These are phyloP conservation scores for Asterochloris erici DNA, from an alignment of 139 green algal species.

Conservation along the genomic window DNA sequence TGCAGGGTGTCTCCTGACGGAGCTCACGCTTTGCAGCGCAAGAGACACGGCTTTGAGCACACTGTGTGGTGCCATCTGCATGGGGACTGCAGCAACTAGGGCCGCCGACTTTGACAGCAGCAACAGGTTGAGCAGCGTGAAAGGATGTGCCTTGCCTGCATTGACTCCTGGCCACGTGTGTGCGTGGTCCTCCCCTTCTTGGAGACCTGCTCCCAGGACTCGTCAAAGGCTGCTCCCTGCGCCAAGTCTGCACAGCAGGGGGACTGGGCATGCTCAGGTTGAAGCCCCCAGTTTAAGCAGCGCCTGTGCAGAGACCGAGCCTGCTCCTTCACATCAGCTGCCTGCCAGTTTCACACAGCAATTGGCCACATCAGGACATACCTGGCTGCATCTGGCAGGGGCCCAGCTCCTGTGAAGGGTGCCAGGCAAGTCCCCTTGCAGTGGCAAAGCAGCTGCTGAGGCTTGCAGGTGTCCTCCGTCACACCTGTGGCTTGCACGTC, in stretches of 20 bases:
- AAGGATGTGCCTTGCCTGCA: neutral
- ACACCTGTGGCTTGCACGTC: no score
- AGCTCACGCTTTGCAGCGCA: no score
- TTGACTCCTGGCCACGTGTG: conserved; percentile 12
- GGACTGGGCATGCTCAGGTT: neutral
- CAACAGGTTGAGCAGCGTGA: neutral
- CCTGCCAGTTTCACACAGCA: no score
- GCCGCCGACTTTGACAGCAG: neutral
- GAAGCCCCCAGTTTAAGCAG: neutral
- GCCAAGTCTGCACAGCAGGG: neutral
- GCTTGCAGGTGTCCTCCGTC: no score
- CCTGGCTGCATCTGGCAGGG: no score
- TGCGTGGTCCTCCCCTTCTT: conserved; percentile 19
- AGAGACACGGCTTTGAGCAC: neutral
- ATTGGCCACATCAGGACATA: no score
- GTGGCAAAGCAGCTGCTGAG: no score
- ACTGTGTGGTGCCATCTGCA: neutral
- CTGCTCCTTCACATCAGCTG: neutral
- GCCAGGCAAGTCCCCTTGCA: no score
- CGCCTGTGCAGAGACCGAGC: neutral
- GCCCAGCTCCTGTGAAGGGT: no score
- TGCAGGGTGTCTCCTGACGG: no score
- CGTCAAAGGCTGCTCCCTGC: neutral
- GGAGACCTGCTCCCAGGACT: conserved; percentile 7
- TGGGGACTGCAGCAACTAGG: neutral